Conservation (phyloP, 306 rosid species). For the Begonia peltatifolia region DNA sequence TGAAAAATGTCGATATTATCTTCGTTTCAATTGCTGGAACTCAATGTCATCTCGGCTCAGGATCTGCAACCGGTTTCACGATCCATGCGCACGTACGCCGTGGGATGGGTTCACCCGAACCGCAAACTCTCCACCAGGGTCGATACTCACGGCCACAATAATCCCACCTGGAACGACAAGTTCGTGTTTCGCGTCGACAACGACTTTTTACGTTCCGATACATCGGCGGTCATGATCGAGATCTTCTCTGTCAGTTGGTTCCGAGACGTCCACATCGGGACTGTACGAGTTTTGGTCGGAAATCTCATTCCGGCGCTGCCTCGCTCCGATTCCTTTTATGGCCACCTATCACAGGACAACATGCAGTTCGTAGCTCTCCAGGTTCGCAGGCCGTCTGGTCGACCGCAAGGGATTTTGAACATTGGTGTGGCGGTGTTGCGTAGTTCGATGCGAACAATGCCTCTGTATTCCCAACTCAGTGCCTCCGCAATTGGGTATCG, state of each 20-base stretch:
- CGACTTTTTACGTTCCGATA: constrained; percentile 42
- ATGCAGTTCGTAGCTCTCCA: constrained; percentile 71
- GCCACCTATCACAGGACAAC: constrained; percentile 15
- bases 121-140: constrained; percentile 68
- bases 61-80: constrained; percentile 52
- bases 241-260: constrained; percentile 88
- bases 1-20: constrained; percentile 38
- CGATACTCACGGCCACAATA: constrained; percentile 47
- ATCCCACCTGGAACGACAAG: constrained; percentile 88
- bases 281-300: constrained; percentile 30
- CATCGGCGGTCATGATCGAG: constrained; percentile 55
- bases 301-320: constrained; percentile 37
- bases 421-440: constrained; percentile 64
- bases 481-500: constrained; percentile 35
- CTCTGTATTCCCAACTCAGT: constrained; percentile 45
- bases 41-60: constrained; percentile 72
- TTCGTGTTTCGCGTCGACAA: constrained; percentile 73
- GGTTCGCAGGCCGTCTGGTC: constrained; percentile 53
- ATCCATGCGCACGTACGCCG: constrained; percentile 67
- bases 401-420: constrained; percentile 77
- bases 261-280: constrained; percentile 67
- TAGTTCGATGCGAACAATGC: constrained; percentile 90
- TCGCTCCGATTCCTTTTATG: constrained; percentile 2
- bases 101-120: constrained; percentile 79
- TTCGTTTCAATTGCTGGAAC: constrained; percentile 72